Evolutionary conservation across 352 stramenopile species (phyloP).

Genomic region (Globisporangium nunn): DNA sequence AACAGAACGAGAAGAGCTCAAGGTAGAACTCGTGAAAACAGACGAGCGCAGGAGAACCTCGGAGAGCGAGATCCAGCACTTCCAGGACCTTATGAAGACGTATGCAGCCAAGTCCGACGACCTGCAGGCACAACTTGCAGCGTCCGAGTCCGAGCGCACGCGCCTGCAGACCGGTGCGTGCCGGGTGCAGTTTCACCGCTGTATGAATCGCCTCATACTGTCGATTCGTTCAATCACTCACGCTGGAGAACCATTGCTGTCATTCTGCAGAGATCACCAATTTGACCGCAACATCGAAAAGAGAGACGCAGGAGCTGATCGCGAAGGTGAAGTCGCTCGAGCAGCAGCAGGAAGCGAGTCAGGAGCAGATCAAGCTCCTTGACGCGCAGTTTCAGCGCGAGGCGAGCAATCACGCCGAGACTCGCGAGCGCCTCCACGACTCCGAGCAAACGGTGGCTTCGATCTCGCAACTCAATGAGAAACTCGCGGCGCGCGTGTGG

Average conservation of each 20-base stretch:
- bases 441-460: slow-evolving; percentile 61
- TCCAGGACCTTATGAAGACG: slow-evolving; percentile 38
- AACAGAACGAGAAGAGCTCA: slow-evolving; percentile 51
- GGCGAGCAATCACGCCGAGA: slow-evolving; percentile 34
- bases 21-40: slow-evolving; percentile 40
- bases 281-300: slow-evolving; percentile 22
- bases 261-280: slow-evolving; percentile 30
- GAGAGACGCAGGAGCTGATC: slow-evolving; percentile 23
- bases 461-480: slow-evolving; percentile 68
- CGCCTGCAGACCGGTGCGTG: slow-evolving; percentile 26
- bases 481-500: slow-evolving; percentile 56
- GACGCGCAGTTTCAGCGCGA: slow-evolving; percentile 37
- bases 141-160: slow-evolving; percentile 31
- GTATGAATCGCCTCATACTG: neutral
- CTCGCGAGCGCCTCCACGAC: slow-evolving; percentile 38
- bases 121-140: slow-evolving; percentile 39
- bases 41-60: slow-evolving; percentile 37
- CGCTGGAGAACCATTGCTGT: neutral
- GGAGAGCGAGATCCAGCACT: slow-evolving; percentile 43
- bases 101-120: slow-evolving; percentile 48
- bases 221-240: neutral
- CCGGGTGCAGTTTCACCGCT: too few relatives aligned
- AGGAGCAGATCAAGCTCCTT: slow-evolving; percentile 28
- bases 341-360: slow-evolving; percentile 18
- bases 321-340: slow-evolving; percentile 21